Evolutionary conservation across 2,329 filamentous ascomycete genomes (phyloP), one percentile per base, ranked within the genome.

Genomic region (Eutypella sp.): DNA sequence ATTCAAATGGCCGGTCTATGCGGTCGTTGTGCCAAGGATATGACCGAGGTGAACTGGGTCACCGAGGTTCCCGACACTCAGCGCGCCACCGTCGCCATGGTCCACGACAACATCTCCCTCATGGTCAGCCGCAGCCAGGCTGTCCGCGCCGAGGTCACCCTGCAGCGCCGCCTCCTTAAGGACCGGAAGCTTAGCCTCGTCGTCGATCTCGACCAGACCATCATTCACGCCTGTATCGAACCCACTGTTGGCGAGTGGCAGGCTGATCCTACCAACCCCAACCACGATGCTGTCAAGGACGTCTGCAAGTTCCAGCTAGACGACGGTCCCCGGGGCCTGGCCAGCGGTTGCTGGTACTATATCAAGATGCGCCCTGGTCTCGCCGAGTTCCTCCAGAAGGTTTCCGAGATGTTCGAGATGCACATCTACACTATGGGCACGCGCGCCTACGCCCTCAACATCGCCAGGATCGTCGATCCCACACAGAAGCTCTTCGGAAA

Each of bases 391-490:
- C 74, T 99, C 41, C 75, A 87, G 47, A 60, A 44, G 25, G 50
- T 60, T 37, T 51, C 56, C 18, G 46, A 57, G 20, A 40, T 93
- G 58, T 99, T 93, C 69, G 93, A 99, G 70, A 75, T 97, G 60
- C 93, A 99, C 65, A 92, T 99, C 52, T 99, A 99, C 72, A 99
- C 93, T 37, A 99, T 99, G 93, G 93, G 92, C 46, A 99, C 93
- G 19, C 82, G 93, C 52, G 89, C 92, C n/a, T 99, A 99, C 63
- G 93, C 93, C 9, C 78, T 91, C 56, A 86, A 89, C 50, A 95
- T 99, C 57, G 90, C 90, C 31, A 85, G 87, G 56, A 92, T 99
- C 51, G 87, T 99, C 51, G 93, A 99, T 60, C 92, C 92, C 0
- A 83, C 92, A 27, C 81, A 85, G 53, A 91, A 85, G 62, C 81